phyloP scores from a whole-genome alignment of 768 basidiomycete species.

The Leucocoprinus sp. region DNA sequence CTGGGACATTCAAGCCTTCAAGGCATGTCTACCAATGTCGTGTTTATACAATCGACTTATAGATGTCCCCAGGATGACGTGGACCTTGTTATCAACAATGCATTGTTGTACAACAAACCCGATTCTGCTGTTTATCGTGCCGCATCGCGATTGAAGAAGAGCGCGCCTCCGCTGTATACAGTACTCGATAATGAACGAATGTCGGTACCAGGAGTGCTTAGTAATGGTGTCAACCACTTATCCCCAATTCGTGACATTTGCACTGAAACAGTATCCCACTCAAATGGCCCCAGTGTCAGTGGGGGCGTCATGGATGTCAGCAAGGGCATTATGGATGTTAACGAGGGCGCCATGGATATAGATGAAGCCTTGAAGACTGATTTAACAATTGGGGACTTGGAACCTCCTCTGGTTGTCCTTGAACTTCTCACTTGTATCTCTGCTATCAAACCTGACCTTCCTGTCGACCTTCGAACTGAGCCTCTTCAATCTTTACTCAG shows the following conservation, averaged over 20 bases:
- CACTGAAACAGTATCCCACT: not conserved
- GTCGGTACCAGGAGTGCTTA: not conserved
- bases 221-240: not conserved
- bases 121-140: conserved; percentile 64
- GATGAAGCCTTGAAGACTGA: not conserved
- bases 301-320: conserved; percentile 1
- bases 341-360: conserved; percentile 1
- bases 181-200: conserved; percentile 28
- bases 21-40: conserved; percentile 30
- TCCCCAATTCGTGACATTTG: not conserved
- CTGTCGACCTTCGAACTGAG: conserved; percentile 44
- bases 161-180: conserved; percentile 31
- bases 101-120: conserved; percentile 75
- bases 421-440: conserved; percentile 48
- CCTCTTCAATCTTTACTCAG: conserved; percentile 62
- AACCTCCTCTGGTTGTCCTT: conserved; percentile 54
- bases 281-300: not conserved
- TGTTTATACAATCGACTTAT: not conserved
- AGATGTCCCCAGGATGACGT: conserved; percentile 56
- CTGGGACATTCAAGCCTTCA: conserved; percentile 67
- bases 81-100: conserved; percentile 79
- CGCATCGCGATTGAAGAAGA: conserved; percentile 52
- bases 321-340: not conserved
- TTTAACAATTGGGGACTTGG: conserved; percentile 58
- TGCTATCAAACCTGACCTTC: conserved; percentile 42